Evolutionary conservation across 495 filamentous ascomycete species (phyloP).

Genomic region (Staphylotrichum longicolle): DNA sequence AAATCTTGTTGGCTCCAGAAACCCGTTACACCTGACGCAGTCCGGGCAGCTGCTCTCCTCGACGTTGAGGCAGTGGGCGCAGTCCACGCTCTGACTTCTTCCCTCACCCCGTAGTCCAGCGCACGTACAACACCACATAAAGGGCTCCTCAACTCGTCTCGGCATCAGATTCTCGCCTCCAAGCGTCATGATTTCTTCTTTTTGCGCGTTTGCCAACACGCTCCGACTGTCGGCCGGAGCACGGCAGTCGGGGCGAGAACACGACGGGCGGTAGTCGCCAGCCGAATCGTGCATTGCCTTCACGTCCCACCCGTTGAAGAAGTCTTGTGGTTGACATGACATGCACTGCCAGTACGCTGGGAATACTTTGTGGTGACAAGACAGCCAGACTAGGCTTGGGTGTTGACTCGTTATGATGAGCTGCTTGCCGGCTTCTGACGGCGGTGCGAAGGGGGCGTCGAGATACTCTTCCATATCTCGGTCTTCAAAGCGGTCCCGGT

Average conservation of each 20-base stretch:
- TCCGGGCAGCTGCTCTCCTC: neutral
- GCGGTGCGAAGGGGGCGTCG: neutral
- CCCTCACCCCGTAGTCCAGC: neutral
- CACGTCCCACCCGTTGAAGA: conserved; percentile 1
- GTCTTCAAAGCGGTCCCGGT: neutral
- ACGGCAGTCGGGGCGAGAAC: neutral
- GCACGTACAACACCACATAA: conserved; percentile 7
- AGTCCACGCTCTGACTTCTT: neutral
- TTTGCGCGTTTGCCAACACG: conserved; percentile 2
- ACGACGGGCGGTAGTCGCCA: neutral
- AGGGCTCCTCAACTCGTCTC: neutral
- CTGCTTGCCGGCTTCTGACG: neutral
- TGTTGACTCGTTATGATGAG: neutral
- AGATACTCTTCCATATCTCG: neutral
- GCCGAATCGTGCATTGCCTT: neutral
- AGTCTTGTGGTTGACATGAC: neutral
- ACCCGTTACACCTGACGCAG: conserved; percentile 5
- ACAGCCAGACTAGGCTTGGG: neutral
- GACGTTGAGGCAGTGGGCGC: neutral
- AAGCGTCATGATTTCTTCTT: conserved; percentile 1
- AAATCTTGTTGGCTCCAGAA: neutral
- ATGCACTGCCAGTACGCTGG: conserved; percentile 5
- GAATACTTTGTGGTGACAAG: conserved; percentile 2
- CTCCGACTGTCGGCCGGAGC: neutral
- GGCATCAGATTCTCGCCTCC: conserved; percentile 5